Base-by-base conservation (phyloP, 768 basidiomycete genomes). In the Leucocoprinus birnbaumii region DNA sequence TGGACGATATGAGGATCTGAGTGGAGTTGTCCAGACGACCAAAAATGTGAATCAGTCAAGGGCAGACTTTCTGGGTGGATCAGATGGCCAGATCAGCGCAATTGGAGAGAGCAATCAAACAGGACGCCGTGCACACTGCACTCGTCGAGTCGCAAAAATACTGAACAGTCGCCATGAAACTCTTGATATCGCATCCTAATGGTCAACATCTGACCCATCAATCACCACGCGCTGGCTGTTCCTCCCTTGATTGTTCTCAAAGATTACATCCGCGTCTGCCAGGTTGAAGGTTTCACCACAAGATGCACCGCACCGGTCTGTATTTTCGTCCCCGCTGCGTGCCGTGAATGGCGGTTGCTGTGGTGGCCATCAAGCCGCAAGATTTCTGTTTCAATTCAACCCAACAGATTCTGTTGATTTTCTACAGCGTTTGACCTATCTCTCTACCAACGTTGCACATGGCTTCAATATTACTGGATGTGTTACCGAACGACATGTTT, bases 11-110 rank as follows among this genome's bases (percentile, higher is more conserved):
- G 21, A 31, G 40, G 3, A 13, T 8, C 16, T 24, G 25, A 25
- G 9, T 21, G 48, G 35, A 50, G 50, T 51, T 42, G 50, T 51
- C 50, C 41, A 45, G 51, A 34, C 51, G 51, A 53, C 51, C 26
- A 41, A 53, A 25, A 34, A 13, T 41, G 38, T 5, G 11, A 11
- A 11, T 31, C 31, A 31, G 31, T 31, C n/a, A n/a, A n/a, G n/a
- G n/a, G n/a, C n/a, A n/a, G n/a, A n/a, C n/a, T n/a, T n/a, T n/a
- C n/a, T n/a, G n/a, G n/a, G n/a, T n/a, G 16, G 16, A 38, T 38
- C 38, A 38, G 38, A 14, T 38, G 4, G 38, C 13, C 8, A 38
- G n/a, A 6, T 38, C 13, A 38, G 13, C 38, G n/a, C 38, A 38
- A 11, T 24, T 40, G 3, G 49, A 24, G 24, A 10, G 31, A 11